Conservation (phyloP, 2,329 filamentous ascomycete species). For the Nigrospora oryzae region DNA sequence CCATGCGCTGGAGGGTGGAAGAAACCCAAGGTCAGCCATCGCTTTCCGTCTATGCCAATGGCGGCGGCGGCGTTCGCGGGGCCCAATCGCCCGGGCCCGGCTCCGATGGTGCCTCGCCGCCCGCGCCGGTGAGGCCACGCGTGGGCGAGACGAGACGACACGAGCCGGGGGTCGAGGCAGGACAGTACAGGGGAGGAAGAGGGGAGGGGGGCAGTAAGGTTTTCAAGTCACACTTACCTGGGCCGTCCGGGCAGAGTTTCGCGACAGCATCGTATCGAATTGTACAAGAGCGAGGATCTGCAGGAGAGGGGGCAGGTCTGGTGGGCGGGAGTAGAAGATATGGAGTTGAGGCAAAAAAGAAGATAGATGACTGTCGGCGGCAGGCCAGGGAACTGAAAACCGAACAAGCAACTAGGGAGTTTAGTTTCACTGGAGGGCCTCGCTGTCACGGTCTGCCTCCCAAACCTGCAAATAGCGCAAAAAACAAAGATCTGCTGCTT, state of each 20-base stretch:
- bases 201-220: not conserved
- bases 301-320: not conserved
- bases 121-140: too few species aligned
- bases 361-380: too few species aligned
- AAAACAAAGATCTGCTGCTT: conserved; percentile 6
- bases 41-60: too few species aligned
- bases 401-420: not conserved
- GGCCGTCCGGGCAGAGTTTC: conserved; percentile 46
- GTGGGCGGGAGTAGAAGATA: too few species aligned
- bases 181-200: conserved; percentile 13
- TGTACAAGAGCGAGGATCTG: conserved; percentile 15
- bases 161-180: conserved; percentile 33
- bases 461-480: conserved; percentile 9
- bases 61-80: too few species aligned
- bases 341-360: too few species aligned
- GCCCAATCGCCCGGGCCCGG: too few species aligned
- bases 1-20: conserved; percentile 10
- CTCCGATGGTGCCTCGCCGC: too few species aligned
- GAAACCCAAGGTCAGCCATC: not conserved
- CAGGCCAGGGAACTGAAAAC: too few species aligned
- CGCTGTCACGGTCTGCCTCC: not conserved
- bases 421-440: not conserved
- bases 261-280: conserved; percentile 44
- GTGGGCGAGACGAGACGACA: too few species aligned
- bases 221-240: conserved; percentile 34